Conservation (phyloP, 108 stramenopile species). For the Cyclotella cryptica region DNA sequence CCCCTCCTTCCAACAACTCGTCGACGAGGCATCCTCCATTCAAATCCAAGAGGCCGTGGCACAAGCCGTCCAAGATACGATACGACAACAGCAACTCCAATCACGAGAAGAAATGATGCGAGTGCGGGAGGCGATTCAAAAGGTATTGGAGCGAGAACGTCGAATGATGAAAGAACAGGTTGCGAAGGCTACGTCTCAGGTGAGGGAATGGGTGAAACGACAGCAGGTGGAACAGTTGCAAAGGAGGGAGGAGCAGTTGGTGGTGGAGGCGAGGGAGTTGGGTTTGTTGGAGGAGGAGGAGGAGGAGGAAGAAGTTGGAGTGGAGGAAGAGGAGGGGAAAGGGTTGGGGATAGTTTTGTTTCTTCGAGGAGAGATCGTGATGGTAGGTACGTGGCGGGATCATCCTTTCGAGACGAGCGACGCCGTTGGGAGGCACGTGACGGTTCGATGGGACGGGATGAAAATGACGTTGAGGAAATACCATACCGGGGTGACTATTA, state of each 20-base stretch:
- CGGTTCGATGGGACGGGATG: neutral
- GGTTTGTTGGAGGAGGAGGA: neutral
- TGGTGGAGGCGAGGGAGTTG: constrained; percentile 35
- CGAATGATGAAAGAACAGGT: constrained; percentile 54
- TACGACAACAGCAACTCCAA: constrained; percentile 14
- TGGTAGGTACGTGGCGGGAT: neutral
- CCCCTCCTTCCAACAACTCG: constrained; percentile 20
- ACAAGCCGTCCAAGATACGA: constrained; percentile 29
- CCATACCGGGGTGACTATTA: neutral
- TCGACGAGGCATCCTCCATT: constrained; percentile 16
- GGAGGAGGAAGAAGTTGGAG: neutral
- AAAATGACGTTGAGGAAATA: neutral
- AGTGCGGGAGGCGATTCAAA: constrained; percentile 38
- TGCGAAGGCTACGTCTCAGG: constrained; percentile 35
- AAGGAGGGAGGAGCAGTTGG: constrained; percentile 36
- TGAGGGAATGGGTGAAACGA: constrained; percentile 43
- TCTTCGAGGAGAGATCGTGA: neutral
- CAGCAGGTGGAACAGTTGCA: constrained; percentile 45
- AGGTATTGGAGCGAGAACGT: constrained; percentile 46
- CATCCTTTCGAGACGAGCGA: neutral
- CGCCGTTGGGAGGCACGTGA: neutral
- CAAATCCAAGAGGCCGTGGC: constrained; percentile 24
- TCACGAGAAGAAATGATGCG: constrained; percentile 41
- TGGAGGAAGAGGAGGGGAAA: neutral
- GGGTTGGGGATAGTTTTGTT: neutral